phyloP scores from a whole-genome alignment of 257 asterid species.

The Rhazya stricta region DNA sequence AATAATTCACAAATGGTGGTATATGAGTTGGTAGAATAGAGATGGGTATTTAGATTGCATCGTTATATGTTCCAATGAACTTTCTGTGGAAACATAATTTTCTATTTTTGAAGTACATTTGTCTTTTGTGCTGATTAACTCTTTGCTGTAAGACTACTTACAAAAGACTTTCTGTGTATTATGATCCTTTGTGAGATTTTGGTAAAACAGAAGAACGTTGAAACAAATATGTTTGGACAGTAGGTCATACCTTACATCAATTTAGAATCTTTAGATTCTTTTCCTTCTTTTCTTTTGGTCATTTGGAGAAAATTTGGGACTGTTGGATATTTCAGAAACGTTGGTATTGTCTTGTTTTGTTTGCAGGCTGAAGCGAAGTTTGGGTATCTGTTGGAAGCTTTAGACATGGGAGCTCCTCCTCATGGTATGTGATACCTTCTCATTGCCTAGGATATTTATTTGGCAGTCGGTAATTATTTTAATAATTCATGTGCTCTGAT shows the following conservation, averaged over 20 bases:
- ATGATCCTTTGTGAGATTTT: background rate
- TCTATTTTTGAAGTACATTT: too few species aligned
- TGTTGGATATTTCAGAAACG: background rate
- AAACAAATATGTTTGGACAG: background rate
- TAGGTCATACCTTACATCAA: background rate
- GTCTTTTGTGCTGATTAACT: background rate
- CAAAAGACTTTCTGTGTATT: too few species aligned
- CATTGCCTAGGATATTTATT: background rate
- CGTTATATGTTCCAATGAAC: background rate
- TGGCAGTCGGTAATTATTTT: background rate
- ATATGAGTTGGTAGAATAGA: background rate
- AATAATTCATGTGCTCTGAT: background rate
- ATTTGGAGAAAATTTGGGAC: background rate
- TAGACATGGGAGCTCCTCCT: conserved; percentile 99
- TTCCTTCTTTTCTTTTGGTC: too few species aligned
- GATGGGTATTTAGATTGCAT: background rate
- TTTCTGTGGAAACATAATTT: background rate
- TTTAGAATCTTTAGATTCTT: too few species aligned
- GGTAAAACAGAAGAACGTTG: background rate
- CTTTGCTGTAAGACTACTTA: background rate
- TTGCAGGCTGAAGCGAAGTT: conserved; percentile 89
- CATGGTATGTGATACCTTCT: conserved; percentile 52
- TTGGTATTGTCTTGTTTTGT: background rate
- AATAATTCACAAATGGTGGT: background rate
- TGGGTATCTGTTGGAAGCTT: conserved; percentile 94